These are phyloP conservation scores for Sugiyamaella valdiviana DNA, from an alignment of 805 yeast genomes.

Conservation along the genomic window DNA sequence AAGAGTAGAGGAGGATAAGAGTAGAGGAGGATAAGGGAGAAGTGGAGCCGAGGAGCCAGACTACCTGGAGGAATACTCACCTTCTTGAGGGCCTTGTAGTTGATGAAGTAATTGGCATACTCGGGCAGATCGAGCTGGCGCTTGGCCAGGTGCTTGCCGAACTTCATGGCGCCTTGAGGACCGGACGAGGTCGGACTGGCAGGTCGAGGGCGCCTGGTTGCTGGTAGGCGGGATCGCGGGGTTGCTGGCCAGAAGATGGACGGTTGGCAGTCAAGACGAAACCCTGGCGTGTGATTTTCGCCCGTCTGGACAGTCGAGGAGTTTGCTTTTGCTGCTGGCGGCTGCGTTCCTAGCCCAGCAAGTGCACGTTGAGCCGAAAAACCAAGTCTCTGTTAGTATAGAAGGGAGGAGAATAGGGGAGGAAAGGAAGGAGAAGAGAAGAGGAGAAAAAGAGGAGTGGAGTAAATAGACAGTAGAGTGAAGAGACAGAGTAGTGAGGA, in stretches of 20 bases:
- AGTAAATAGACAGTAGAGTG: not conserved
- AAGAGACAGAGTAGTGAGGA: not conserved
- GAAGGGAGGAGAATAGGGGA: not conserved
- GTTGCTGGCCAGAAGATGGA: not conserved
- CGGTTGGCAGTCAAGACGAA: not conserved
- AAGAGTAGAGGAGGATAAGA: not conserved
- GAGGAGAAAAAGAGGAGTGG: not conserved
- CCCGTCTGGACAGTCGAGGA: not conserved
- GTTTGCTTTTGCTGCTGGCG: not conserved
- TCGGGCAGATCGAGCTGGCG: constrained; percentile 94
- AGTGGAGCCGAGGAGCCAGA: not conserved
- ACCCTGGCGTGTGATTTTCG: not conserved
- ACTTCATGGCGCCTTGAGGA: constrained; percentile 49
- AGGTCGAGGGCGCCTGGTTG: too few relatives aligned
- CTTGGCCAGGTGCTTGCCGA: constrained; percentile 91
- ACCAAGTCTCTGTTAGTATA: not conserved
- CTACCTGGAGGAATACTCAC: constrained; percentile 11
- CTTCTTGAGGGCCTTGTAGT: constrained; percentile 89
- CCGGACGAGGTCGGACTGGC: not conserved
- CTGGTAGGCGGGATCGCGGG: not conserved
- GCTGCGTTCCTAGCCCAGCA: not conserved
- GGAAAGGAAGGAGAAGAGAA: not conserved
- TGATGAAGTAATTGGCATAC: constrained; percentile 87
- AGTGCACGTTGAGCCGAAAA: not conserved
- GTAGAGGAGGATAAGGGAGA: not conserved